Evolutionary conservation across 495 filamentous ascomycete species (phyloP).

Genomic region (Lasiosphaeria hispida): DNA sequence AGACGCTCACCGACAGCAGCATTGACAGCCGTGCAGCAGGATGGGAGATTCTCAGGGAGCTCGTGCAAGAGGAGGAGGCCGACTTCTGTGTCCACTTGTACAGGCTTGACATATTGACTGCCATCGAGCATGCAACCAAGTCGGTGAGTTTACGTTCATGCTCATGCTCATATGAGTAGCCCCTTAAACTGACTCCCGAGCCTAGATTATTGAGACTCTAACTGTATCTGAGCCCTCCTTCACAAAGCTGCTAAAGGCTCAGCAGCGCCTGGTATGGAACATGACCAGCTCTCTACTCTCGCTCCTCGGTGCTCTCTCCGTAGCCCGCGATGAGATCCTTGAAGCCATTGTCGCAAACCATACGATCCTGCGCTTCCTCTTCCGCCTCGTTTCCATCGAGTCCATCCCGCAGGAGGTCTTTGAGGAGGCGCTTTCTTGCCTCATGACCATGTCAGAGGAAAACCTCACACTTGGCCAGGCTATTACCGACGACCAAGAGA

Average conservation of each 20-base stretch:
- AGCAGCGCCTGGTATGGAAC: conserved; percentile 49
- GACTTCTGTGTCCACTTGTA: conserved; percentile 63
- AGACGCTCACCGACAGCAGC: conserved; percentile 57
- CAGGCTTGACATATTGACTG: conserved; percentile 54
- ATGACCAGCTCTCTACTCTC: conserved; percentile 46
- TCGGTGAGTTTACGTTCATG: conserved; percentile 39
- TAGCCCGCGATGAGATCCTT: conserved; percentile 54
- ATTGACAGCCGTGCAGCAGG: conserved; percentile 57
- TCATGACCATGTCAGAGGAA: conserved; percentile 56
- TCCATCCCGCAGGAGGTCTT: conserved; percentile 35
- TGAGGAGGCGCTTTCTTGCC: conserved; percentile 48
- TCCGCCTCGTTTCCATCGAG: conserved; percentile 41
- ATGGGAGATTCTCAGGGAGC: conserved; percentile 58
- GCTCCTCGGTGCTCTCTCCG: conserved; percentile 45
- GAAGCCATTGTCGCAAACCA: conserved; percentile 46
- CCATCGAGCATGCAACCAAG: conserved; percentile 49
- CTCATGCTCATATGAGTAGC: not conserved
- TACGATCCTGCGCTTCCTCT: conserved; percentile 49
- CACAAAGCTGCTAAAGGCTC: conserved; percentile 43
- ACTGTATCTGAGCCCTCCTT: conserved; percentile 36
- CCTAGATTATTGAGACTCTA: conserved; percentile 46
- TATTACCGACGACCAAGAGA: conserved; percentile 38
- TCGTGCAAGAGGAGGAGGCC: conserved; percentile 56
- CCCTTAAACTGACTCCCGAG: not conserved
- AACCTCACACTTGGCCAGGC: conserved; percentile 44